Evolutionary conservation across 257 asterid species (phyloP).

Genomic region (Solanum verrucosum): DNA sequence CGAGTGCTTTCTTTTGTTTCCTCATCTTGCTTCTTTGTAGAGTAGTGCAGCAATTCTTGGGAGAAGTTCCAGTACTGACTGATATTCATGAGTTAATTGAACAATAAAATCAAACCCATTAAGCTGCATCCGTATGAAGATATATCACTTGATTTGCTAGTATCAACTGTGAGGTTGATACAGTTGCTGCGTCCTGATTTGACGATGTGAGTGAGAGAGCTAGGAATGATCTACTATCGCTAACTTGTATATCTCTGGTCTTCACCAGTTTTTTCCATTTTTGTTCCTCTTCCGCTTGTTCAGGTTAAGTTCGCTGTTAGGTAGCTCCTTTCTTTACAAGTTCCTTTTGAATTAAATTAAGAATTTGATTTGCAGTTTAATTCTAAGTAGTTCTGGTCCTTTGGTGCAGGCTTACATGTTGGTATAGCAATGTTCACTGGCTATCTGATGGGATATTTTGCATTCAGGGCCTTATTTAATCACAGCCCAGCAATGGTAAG

Average conservation of each 20-base stretch:
- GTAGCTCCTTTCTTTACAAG: background rate
- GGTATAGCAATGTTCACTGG: conserved; percentile 80
- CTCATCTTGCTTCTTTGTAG: background rate
- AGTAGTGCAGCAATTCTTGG: background rate
- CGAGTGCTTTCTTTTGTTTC: background rate
- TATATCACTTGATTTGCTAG: background rate
- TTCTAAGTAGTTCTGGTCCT: conserved; percentile 2
- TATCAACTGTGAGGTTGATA: background rate
- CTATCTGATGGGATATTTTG: conserved; percentile 73
- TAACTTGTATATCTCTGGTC: background rate
- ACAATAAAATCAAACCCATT: background rate
- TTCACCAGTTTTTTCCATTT: background rate
- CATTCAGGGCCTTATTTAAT: conserved; percentile 86
- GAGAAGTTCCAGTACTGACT: background rate
- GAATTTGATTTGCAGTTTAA: background rate
- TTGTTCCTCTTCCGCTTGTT: background rate
- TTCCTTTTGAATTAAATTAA: background rate
- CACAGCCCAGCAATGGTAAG: conserved; percentile 71
- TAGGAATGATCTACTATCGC: background rate
- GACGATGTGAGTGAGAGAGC: background rate
- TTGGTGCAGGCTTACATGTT: conserved; percentile 70
- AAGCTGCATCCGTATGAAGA: background rate
- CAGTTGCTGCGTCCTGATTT: background rate
- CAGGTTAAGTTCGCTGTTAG: background rate
- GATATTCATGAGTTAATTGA: background rate